Conservation (phyloP, 805 yeast genomes). For the Candida cerambycidarum region DNA sequence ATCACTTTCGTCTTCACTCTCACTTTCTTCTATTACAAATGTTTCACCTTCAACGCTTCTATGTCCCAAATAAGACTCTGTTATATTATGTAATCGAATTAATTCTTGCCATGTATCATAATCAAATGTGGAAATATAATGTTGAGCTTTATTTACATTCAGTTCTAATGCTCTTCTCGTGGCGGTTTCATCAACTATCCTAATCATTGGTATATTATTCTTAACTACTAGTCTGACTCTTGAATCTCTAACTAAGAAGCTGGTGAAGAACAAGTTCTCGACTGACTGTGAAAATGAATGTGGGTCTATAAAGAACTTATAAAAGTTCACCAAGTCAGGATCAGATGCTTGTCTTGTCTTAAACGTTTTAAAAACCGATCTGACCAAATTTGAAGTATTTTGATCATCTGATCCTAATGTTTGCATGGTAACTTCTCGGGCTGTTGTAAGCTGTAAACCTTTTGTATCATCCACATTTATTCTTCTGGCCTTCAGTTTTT, state of each 20-base stretch:
- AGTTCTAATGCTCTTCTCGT: constrained; percentile 11
- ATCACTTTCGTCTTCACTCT: constrained; percentile 5
- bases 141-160: constrained; percentile 31
- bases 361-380: constrained; percentile 48
- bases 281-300: constrained; percentile 72
- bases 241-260: constrained; percentile 78
- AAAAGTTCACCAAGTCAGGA: constrained; percentile 50
- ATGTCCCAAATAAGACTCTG: constrained; percentile 51
- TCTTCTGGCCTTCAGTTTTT: constrained; percentile 38
- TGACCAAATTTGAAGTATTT: constrained; percentile 66
- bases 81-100: constrained; percentile 54
- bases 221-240: constrained; percentile 48
- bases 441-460: constrained; percentile 46
- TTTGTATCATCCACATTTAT: constrained; percentile 44
- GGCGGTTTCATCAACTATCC: constrained; percentile 23
- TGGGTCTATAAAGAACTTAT: constrained; percentile 72
- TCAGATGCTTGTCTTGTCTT: constrained; percentile 21
- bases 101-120: constrained; percentile 62
- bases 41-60: constrained; percentile 32
- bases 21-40: constrained; percentile 12
- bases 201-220: constrained; percentile 37
- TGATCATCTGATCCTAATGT: constrained; percentile 54
- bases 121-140: constrained; percentile 73
- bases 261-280: constrained; percentile 80
- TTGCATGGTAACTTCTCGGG: constrained; percentile 51